These are phyloP conservation scores for Phoenix dactylifera DNA, from an alignment of 176 grass and related monocot genomes.

Conservation along the genomic window DNA sequence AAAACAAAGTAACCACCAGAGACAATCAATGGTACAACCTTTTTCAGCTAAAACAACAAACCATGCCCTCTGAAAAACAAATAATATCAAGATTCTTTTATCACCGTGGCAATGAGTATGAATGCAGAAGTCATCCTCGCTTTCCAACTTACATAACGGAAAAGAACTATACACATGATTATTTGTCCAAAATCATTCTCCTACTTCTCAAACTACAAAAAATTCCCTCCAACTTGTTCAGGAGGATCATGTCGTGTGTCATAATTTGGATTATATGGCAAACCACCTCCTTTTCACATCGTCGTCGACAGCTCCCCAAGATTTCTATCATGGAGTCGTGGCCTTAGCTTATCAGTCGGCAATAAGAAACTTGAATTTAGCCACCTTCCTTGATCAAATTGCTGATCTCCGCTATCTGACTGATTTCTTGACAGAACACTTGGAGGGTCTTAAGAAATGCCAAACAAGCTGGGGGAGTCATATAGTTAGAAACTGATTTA, in stretches of 20 bases:
- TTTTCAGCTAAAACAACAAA: neutral
- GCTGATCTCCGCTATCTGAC: neutral
- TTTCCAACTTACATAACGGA: slow-evolving; percentile 4
- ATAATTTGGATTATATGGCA: slow-evolving; percentile 8
- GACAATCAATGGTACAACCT: slow-evolving; percentile 8
- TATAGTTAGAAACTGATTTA: slow-evolving; percentile 5
- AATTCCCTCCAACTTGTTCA: slow-evolving; percentile 26
- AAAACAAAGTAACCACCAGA: neutral
- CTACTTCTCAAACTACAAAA: slow-evolving; percentile 28
- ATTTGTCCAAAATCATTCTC: slow-evolving; percentile 1
- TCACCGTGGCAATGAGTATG: slow-evolving; percentile 1
- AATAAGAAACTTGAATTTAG: too few species aligned
- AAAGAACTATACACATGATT: slow-evolving; percentile 1
- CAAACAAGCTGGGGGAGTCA: neutral
- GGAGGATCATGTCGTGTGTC: slow-evolving; percentile 26
- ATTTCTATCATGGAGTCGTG: too few species aligned
- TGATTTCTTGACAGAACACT: neutral
- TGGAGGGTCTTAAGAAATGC: neutral
- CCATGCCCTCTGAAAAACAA: neutral
- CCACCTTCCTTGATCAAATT: neutral
- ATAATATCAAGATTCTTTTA: slow-evolving; percentile 6
- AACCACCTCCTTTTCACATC: neutral
- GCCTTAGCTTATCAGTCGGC: too few species aligned
- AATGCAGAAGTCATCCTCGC: neutral
- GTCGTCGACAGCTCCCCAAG: neutral